Evolutionary conservation across 192 early-diverging fungal genomes (phyloP), one percentile per base, ranked within the genome.

Genomic region (Coemansia nantahalensis): DNA sequence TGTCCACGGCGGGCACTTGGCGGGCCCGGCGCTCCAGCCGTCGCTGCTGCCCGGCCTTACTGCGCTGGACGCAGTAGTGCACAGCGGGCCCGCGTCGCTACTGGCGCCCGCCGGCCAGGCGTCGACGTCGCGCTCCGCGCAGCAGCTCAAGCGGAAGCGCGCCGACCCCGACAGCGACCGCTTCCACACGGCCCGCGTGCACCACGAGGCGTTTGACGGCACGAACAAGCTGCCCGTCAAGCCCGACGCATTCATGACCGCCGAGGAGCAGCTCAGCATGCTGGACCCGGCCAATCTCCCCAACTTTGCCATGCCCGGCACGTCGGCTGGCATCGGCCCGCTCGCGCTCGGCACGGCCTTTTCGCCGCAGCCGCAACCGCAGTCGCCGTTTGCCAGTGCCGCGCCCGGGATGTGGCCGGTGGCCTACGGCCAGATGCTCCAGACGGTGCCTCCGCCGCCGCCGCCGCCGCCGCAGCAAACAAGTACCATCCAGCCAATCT

Each of bases 211-310:
- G 12, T 74, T 74, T 26, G 70, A 74, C 35, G 70, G 70, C 40
- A 66, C 70, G n/a, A 66, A 74, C 42, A 62, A 62, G 59, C 59
- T 66, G 46, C 70, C 70, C 18, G 48, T 74, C 22, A 74, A 74
- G 63, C 63, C 62, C 8, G 70, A 74, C 32, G 70, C 62, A 46
- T 26, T 62, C 5, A 52, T 48, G 41, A 41, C 56, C 6, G 47
- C 60, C 8, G 72, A 67, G 41, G 61, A 76, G 33, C 59, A 65
- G 57, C 59, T 64, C 47, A 49, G 37, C 24, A 48, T 65, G 43
- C 44, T 68, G 51, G 72, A 76, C 33, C 72, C 72, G 10, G 35
- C 72, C 13, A 76, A 68, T 19, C 30, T 76, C 57, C 72, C 72
- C n/a, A 66, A 34, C 41, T 74, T 74, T 42, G 61, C 57, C 53